Percentiles rank a stretch among this genome's conserved stretches.
These are phyloP conservation scores for Calocybe indica DNA, from an alignment of 768 basidiomycete genomes.

Conservation along the genomic window DNA sequence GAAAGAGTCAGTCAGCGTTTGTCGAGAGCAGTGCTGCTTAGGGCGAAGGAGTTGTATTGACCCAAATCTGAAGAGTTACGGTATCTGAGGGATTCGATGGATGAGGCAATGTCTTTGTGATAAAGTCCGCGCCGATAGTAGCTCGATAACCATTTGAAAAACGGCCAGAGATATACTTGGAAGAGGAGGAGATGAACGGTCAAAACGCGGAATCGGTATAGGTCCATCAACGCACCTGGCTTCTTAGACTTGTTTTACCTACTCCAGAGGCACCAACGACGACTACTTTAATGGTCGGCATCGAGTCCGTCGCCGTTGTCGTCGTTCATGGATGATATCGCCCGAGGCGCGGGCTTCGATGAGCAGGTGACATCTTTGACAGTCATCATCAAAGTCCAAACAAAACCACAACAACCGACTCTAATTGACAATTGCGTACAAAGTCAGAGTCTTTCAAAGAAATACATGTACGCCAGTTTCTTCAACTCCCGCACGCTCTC, in stretches of 20 bases:
- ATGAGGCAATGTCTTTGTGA: conserved; percentile 66
- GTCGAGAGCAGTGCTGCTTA: not conserved
- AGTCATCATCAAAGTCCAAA: too few relatives aligned
- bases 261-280: conserved; percentile 79
- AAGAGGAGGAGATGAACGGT: not conserved
- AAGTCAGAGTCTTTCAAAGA: conserved; percentile 64
- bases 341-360: too few relatives aligned
- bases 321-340: too few relatives aligned
- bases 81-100: conserved; percentile 46
- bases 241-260: conserved; percentile 80
- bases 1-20: not conserved
- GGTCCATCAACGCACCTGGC: conserved; percentile 45
- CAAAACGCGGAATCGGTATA: not conserved
- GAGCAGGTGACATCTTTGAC: too few relatives aligned
- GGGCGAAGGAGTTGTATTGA: conserved; percentile 13
- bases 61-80: conserved; percentile 64
- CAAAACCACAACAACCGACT: too few relatives aligned
- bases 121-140: conserved; percentile 89
- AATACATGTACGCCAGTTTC: conserved; percentile 86
- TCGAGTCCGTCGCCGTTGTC: conserved; percentile 13
- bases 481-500: conserved; percentile 80
- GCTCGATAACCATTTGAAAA: conserved; percentile 77
- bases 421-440: not conserved
- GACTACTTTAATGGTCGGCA: conserved; percentile 76
- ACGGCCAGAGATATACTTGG: conserved; percentile 67